Evolutionary conservation across 2,329 filamentous ascomycete genomes (phyloP), one percentile per base, ranked within the genome.

Genomic region (Xylariomycetidae sp.): DNA sequence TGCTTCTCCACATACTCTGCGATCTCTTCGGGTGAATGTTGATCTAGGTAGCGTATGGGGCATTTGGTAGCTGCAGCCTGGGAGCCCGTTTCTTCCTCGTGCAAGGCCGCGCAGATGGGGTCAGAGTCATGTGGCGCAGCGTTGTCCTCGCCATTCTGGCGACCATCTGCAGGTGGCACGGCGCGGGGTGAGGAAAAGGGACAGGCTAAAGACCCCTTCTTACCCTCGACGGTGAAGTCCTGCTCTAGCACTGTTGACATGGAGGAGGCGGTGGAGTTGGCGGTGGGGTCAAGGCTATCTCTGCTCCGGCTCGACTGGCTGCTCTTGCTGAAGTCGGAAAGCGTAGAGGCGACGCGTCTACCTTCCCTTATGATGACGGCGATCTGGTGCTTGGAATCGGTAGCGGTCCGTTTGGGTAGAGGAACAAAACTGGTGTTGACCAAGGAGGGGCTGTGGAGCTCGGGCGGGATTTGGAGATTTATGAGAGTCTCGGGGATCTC

Each of bases 1-100:
- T 96, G 89, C 33, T 82, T 88, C 58, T 96, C 87, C 53, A 97
- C 88, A 58, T 95, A 97, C 52, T 85, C 79, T 11, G 90, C 90
- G 41, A 97, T 82, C 56, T 96, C 89, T 64, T 95, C 87, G 2
- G 90, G 87, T 3, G 88, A 88, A 55, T 95, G 89, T 58, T 94
- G 83, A 59, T 96, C 84, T 54, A 96, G 70, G 63, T 85, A 96
- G 30, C 90, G 85, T 40, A 97, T 97, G 3, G 90, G 90, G 59
- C 90, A 97, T 54, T 88, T 88, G 36, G 77, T 61, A 3, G 59
- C 56, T 23, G 69, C 56, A 46, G 55, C 67, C 55, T 66, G 77
- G 49, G 67, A 80, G 56, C 50, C 67, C 48, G 64, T 74, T 57
- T 80, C 80, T 42, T 72, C 77, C 51, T 65, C 67, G n/a, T n/a